Evolutionary conservation across 2,329 filamentous ascomycete genomes (phyloP).

Genomic region (Penicillium palitans): DNA sequence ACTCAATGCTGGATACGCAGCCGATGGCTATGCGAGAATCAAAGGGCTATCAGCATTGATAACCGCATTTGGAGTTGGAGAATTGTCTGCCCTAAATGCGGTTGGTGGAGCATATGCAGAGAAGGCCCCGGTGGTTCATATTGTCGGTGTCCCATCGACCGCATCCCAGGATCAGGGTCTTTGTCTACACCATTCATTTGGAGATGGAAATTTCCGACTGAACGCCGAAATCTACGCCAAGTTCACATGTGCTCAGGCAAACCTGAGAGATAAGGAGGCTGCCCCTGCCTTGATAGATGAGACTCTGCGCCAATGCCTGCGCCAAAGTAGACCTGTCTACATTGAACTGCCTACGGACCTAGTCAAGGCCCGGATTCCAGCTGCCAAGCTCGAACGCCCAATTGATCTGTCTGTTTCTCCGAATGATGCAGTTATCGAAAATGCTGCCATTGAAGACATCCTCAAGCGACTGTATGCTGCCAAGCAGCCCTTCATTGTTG

Average conservation of each 20-base stretch:
- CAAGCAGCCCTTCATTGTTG: neutral
- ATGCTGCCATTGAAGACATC: neutral
- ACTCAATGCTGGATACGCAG: neutral
- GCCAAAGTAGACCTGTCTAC: neutral
- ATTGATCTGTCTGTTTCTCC: neutral
- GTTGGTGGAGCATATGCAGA: neutral
- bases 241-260: neutral
- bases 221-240: neutral
- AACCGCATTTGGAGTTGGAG: neutral
- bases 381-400: neutral
- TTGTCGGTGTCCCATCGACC: neutral
- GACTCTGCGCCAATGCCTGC: neutral
- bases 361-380: neutral
- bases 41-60: neutral
- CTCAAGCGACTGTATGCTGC: neutral
- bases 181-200: neutral
- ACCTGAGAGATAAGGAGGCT: neutral
- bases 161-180: neutral
- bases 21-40: neutral
- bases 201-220: neutral
- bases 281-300: neutral
- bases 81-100: neutral
- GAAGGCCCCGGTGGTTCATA: neutral
- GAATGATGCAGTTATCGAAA: neutral
- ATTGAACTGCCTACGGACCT: neutral